Base-by-base conservation (phyloP, 441 rosid species). In the Dalechampia spathulata region DNA sequence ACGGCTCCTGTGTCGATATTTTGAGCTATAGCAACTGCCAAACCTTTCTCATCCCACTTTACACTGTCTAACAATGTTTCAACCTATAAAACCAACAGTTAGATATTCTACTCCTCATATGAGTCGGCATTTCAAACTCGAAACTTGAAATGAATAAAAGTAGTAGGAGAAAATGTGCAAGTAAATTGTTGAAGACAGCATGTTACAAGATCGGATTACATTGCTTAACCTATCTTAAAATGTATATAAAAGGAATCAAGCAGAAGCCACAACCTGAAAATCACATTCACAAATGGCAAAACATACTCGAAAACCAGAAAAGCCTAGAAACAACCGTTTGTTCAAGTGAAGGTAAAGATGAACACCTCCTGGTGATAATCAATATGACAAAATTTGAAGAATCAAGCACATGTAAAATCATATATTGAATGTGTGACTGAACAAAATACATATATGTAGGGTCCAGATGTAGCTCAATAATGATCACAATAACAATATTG, bases 1-100 rank as follows among this genome's bases (percentile, higher is more conserved):
- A 92, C 57, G 1, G 96, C 88, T 67, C 96, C 94, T 0, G 94
- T 80, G 72, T 89, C 96, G 44, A 92, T 83, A 63, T 89, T 87
- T 69, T 92, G 99, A 36, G 94, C 99, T 47, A 92, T 86, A 47
- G 88, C 92, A 75, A 89, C 96, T 1, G 90, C 97, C 70, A 89
- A 76, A 50, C 99, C 97, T 79, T 80, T 84, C 55, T 82, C 83
- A 15, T 92, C 94, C 98, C 99, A 89, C 72, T 86, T 91, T 53
- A 89, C 72, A 54, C 69, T 62, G 71, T 85, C 90, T 67, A 89
- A 60, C 72, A 92, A 71, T 2, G 63, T 50, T 43, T 76, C 83
- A 52, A 83, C 87, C 96, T 89, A 75, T 63, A 76, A 68, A 40
- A 41, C 60, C 34, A 32, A 64, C 6, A 41, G 58, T 59, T 45